A percentile compares a stretch with the other conserved stretches of the same genome.
Evolutionary conservation across 2,329 filamentous ascomycete species (phyloP).

Genomic region (Beauveria medogensis): DNA sequence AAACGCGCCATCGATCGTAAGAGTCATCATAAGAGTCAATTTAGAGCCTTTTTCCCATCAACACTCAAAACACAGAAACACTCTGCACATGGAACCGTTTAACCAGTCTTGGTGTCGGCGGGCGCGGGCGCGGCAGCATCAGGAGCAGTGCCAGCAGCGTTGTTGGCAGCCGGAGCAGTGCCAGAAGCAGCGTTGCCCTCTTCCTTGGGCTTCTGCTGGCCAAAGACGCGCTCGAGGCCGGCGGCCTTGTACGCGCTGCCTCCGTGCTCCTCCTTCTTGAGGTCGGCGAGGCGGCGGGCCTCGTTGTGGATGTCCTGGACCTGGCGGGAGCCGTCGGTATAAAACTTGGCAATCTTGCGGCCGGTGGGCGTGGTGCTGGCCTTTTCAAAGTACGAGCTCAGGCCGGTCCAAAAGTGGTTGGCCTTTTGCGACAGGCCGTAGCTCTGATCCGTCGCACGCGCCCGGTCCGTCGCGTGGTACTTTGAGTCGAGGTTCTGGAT

Average conservation of each 20-base stretch:
- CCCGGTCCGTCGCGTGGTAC: constrained; percentile 81
- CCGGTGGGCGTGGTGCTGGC: constrained; percentile 80
- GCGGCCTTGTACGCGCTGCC: constrained; percentile 52
- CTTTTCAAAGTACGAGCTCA: constrained; percentile 92
- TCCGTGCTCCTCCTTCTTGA: constrained; percentile 65
- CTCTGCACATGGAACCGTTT: background rate
- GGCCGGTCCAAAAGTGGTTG: constrained; percentile 51
- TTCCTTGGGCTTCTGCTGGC: constrained; percentile 42
- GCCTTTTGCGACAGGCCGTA: constrained; percentile 76
- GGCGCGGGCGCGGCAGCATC: background rate
- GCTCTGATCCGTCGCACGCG: constrained; percentile 72
- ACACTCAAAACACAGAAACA: background rate
- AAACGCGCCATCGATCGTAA: background rate
- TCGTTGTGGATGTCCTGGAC: constrained; percentile 91
- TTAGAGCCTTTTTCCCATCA: background rate
- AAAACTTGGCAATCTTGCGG: constrained; percentile 81
- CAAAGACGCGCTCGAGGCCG: constrained; percentile 50
- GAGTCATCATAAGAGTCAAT: background rate
- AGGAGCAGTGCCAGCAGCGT: constrained; percentile 9
- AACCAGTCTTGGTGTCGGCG: constrained; percentile 13
- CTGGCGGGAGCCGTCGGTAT: constrained; percentile 75
- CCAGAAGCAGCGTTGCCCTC: constrained; percentile 20
- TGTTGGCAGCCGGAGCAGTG: constrained; percentile 13
- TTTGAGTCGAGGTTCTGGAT: constrained; percentile 73
- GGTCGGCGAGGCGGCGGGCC: constrained; percentile 75